Conservation (phyloP, 257 asterid species). For the Gardenia jasminoides region DNA sequence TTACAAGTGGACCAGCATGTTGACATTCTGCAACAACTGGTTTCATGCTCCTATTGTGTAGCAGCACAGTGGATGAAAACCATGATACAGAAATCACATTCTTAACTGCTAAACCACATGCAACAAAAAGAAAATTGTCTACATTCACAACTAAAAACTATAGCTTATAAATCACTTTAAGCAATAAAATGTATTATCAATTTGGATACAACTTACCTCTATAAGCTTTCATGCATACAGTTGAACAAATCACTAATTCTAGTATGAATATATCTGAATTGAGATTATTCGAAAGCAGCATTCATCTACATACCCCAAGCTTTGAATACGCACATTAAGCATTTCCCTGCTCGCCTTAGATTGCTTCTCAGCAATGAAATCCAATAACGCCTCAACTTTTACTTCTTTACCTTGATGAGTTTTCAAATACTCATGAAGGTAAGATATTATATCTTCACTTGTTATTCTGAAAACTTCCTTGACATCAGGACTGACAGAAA, state of each 20-base stretch:
- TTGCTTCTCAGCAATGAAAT: slow-evolving; percentile 55
- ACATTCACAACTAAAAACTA: background rate
- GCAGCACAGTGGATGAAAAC: background rate
- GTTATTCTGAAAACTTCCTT: slow-evolving; percentile 63
- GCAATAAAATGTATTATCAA: background rate
- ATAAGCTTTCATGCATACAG: background rate
- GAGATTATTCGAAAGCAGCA: slow-evolving; percentile 8
- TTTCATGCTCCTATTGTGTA: background rate
- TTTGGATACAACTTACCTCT: background rate
- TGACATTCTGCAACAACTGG: background rate
- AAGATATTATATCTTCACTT: slow-evolving; percentile 58
- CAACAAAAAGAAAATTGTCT: background rate
- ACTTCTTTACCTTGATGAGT: slow-evolving; percentile 39
- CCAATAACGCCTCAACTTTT: slow-evolving; percentile 54
- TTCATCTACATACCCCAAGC: slow-evolving; percentile 59
- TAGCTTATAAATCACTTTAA: background rate
- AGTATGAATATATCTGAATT: background rate
- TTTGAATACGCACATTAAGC: slow-evolving; percentile 75
- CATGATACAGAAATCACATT: background rate
- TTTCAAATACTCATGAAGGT: slow-evolving; percentile 64
- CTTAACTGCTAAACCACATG: background rate
- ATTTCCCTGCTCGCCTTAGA: slow-evolving; percentile 57
- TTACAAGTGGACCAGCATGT: background rate
- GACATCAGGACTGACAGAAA: slow-evolving; percentile 54
- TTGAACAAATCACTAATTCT: background rate